phyloP scores from a whole-genome alignment of 2,329 filamentous ascomycete species.

The Curvularia spicifera region DNA sequence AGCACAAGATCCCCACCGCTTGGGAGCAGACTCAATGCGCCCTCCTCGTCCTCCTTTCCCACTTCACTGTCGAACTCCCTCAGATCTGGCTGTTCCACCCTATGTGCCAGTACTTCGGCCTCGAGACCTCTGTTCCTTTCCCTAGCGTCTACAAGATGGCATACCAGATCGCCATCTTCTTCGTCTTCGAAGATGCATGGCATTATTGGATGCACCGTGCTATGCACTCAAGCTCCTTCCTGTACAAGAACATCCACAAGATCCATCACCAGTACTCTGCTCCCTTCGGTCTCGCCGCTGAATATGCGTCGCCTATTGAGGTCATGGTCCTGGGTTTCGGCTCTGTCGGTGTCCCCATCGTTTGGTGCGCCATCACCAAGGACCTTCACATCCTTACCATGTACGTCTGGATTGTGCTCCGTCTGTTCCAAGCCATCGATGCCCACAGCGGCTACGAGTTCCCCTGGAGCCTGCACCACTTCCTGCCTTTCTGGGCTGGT shows the following conservation, averaged over 20 bases:
- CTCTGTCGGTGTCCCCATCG: conserved; percentile 78
- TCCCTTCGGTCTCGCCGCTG: conserved; percentile 92
- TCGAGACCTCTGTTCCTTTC: conserved; percentile 88
- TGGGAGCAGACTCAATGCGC: conserved; percentile 96
- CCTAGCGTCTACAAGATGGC: conserved; percentile 84
- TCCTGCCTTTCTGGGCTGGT: conserved; percentile 97
- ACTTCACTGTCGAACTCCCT: conserved; percentile 97
- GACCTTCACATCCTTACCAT: conserved; percentile 96
- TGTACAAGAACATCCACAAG: conserved; percentile 98
- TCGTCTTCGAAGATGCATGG: conserved; percentile 95
- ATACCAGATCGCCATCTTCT: conserved; percentile 90
- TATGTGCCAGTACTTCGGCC: conserved; percentile 88
- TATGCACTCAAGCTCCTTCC: conserved; percentile 84
- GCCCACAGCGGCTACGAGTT: conserved; percentile 98
- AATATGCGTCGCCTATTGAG: conserved; percentile 97
- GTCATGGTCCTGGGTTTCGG: conserved; percentile 93
- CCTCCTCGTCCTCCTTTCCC: conserved; percentile 86
- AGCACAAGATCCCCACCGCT: conserved; percentile 87
- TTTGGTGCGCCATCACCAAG: conserved; percentile 82
- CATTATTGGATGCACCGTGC: conserved; percentile 96
- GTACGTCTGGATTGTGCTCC: conserved; percentile 93
- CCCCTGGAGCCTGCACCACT: conserved; percentile 93
- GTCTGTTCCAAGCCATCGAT: conserved; percentile 96
- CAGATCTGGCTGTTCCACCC: conserved; percentile 99
- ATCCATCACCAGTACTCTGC: conserved; percentile 99